These are phyloP conservation scores for Sphaerulina populicola DNA, from an alignment of 2,329 filamentous ascomycete species.

Conservation along the genomic window DNA sequence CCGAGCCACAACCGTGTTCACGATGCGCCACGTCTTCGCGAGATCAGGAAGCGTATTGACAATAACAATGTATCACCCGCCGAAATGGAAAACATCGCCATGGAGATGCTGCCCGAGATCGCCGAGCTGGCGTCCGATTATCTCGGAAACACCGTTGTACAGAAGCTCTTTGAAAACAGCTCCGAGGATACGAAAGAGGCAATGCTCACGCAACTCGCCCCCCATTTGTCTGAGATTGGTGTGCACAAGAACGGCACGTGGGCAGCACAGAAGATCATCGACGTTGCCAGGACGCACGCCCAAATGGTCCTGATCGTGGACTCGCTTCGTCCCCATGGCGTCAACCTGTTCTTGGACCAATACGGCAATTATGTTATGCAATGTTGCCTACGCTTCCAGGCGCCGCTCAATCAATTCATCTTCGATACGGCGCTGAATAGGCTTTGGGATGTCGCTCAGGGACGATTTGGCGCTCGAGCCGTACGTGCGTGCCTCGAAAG, in stretches of 20 bases:
- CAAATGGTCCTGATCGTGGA: constrained; percentile 83
- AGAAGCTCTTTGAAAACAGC: constrained; percentile 96
- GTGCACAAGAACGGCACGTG: constrained; percentile 99
- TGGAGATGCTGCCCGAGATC: constrained; percentile 93
- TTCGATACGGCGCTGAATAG: constrained; percentile 93
- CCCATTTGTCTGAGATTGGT: constrained; percentile 91
- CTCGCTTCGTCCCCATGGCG: constrained; percentile 72
- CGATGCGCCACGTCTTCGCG: constrained; percentile 86
- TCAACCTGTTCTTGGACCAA: constrained; percentile 90
- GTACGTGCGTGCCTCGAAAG: constrained; percentile 97
- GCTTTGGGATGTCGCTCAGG: constrained; percentile 89
- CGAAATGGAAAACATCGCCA: constrained; percentile 86
- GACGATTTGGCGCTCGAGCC: constrained; percentile 85
- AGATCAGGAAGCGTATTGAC: constrained; percentile 95
- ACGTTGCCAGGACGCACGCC: constrained; percentile 74
- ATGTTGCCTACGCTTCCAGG: constrained; percentile 84
- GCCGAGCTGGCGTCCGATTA: constrained; percentile 93
- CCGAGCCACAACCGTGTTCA: constrained; percentile 81
- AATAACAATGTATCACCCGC: constrained; percentile 77
- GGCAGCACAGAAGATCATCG: constrained; percentile 99
- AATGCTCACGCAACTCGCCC: constrained; percentile 81
- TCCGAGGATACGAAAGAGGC: constrained; percentile 81
- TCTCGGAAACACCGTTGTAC: constrained; percentile 96
- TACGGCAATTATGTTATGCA: constrained; percentile 98
- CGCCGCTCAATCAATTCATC: constrained; percentile 89